phyloP scores from a whole-genome alignment of 306 rosid species.

The Mimosa pudica region DNA sequence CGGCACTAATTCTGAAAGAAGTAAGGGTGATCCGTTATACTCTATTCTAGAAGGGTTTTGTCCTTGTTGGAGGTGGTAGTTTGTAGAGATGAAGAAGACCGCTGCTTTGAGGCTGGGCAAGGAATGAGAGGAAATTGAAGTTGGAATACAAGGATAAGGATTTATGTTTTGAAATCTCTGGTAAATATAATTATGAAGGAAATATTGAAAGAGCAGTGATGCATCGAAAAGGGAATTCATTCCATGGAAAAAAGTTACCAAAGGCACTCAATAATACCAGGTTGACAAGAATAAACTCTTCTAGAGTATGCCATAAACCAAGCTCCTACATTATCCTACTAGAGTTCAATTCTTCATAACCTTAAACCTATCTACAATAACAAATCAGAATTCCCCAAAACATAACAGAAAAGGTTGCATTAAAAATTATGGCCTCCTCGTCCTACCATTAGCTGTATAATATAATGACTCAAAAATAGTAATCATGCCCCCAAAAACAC shows the following conservation, averaged over 20 bases:
- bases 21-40: no score
- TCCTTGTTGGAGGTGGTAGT: no score
- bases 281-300: not conserved
- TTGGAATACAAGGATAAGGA: slow-evolving; percentile 1
- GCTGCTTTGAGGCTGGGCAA: not conserved
- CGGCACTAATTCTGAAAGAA: no score
- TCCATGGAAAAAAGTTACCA: slow-evolving; percentile 30
- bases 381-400: not conserved
- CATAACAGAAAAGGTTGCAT: not conserved
- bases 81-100: not conserved
- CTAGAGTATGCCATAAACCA: slow-evolving; percentile 11
- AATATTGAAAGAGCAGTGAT: not conserved
- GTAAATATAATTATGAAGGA: not conserved
- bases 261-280: slow-evolving; percentile 8
- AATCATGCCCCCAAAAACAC: slow-evolving; percentile 38
- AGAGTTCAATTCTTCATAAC: not conserved
- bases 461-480: slow-evolving; percentile 14
- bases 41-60: no score
- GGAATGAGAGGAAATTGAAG: not conserved
- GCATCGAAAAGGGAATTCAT: slow-evolving; percentile 35
- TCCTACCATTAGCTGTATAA: not conserved
- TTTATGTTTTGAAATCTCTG: slow-evolving; percentile 25
- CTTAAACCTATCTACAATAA: not conserved
- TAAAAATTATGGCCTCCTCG: slow-evolving; percentile 7
- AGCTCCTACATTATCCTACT: not conserved